A percentile compares a stretch with the other conserved stretches of the same genome.
These are phyloP conservation scores for Chaetomiaceae sp. DNA, from an alignment of 2,329 filamentous ascomycete genomes.

Conservation along the genomic window DNA sequence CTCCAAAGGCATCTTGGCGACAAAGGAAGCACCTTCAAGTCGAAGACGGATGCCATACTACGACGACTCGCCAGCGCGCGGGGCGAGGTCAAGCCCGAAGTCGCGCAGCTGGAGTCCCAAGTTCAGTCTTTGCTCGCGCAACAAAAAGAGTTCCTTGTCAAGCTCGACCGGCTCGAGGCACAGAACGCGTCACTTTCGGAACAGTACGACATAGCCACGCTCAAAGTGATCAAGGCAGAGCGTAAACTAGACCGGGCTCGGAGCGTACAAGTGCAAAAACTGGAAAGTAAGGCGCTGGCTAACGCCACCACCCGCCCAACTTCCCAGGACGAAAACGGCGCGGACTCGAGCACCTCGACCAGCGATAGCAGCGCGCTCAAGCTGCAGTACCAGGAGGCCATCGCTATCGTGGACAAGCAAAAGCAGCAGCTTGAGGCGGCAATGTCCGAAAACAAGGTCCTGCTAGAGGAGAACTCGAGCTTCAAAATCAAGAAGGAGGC, in stretches of 20 bases:
- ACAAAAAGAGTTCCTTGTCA: slow-evolving; percentile 74
- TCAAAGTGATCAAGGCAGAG: slow-evolving; percentile 91
- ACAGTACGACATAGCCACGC: slow-evolving; percentile 78
- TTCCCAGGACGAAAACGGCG: slow-evolving; percentile 48
- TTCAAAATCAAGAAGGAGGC: slow-evolving; percentile 62
- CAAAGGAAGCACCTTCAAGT: slow-evolving; percentile 69
- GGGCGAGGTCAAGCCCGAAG: slow-evolving; percentile 57
- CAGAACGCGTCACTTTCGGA: slow-evolving; percentile 84
- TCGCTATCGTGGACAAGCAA: slow-evolving; percentile 70
- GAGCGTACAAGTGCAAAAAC: slow-evolving; percentile 81
- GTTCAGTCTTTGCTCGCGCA: slow-evolving; percentile 68
- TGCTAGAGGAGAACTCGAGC: slow-evolving; percentile 73
- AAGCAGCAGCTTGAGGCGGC: slow-evolving; percentile 82
- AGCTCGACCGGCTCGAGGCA: slow-evolving; percentile 65
- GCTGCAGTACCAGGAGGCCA: slow-evolving; percentile 68
- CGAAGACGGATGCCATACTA: slow-evolving; percentile 66
- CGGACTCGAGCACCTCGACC: slow-evolving; percentile 33
- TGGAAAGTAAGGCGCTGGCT: slow-evolving; percentile 82
- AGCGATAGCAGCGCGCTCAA: slow-evolving; percentile 58
- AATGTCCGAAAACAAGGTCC: slow-evolving; percentile 65
- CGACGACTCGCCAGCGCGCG: slow-evolving; percentile 45
- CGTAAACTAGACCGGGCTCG: slow-evolving; percentile 87
- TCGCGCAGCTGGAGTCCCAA: slow-evolving; percentile 66
- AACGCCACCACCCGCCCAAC: slow-evolving; percentile 49
- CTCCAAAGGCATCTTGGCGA: slow-evolving; percentile 77